phyloP scores from a whole-genome alignment of 2,329 filamentous ascomycete genomes.

The Elsinoe necatrix region DNA sequence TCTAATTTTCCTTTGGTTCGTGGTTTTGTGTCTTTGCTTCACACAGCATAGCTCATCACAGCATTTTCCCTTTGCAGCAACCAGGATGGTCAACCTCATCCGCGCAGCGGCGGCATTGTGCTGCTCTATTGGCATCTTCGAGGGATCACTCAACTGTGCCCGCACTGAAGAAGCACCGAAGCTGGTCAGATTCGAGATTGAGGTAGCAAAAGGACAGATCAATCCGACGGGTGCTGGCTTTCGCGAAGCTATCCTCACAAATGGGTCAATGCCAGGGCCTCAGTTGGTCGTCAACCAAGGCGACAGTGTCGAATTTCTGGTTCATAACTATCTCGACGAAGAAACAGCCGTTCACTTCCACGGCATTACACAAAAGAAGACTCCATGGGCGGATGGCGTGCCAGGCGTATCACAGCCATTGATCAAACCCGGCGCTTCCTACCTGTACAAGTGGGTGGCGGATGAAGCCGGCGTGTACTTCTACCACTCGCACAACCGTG shows the following conservation, averaged over 20 bases:
- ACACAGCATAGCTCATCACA: neutral
- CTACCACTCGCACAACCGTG: constrained; percentile 39
- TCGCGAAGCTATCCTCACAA: constrained; percentile 29
- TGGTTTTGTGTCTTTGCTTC: neutral
- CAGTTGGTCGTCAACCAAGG: constrained; percentile 20
- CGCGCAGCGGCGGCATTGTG: constrained; percentile 4
- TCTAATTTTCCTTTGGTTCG: neutral
- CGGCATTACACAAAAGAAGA: constrained; percentile 43
- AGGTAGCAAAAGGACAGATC: constrained; percentile 24
- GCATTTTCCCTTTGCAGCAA: neutral
- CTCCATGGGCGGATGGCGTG: constrained; percentile 54
- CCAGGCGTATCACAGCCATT: constrained; percentile 48
- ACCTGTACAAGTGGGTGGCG: constrained; percentile 49
- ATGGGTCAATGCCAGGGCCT: constrained; percentile 29
- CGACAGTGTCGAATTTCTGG: constrained; percentile 21
- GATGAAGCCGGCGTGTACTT: constrained; percentile 43
- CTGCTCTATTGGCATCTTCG: constrained; percentile 10
- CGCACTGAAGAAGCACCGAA: constrained; percentile 18
- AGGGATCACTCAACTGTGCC: constrained; percentile 15
- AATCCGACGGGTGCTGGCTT: constrained; percentile 26
- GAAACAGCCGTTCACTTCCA: constrained; percentile 27
- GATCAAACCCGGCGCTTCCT: constrained; percentile 43
- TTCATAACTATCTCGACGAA: constrained; percentile 24
- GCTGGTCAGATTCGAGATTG: constrained; percentile 15
- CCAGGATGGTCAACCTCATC: constrained; percentile 14